Conservation (phyloP, 768 basidiomycete species). For the Pleurotus salmoneostramineus region DNA sequence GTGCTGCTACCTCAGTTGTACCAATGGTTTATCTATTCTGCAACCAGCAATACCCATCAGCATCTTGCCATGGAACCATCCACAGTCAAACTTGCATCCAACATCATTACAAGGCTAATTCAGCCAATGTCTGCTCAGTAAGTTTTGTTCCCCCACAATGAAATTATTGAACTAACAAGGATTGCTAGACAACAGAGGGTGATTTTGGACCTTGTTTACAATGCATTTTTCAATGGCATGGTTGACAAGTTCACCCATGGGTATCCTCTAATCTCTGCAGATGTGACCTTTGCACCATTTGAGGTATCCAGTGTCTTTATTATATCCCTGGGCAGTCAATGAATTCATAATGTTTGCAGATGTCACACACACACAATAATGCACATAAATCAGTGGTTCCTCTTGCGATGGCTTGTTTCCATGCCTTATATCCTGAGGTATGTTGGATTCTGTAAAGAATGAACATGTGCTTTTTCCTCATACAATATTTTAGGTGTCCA, state of each 20-base stretch:
- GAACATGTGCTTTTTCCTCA: not conserved
- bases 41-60: constrained; percentile 23
- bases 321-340: not conserved
- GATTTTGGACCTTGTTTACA: constrained; percentile 47
- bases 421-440: constrained; percentile 68
- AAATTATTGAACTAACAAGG: constrained; percentile 1
- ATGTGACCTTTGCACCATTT: constrained; percentile 43
- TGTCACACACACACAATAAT: constrained; percentile 35
- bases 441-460: constrained; percentile 10
- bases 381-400: constrained; percentile 60
- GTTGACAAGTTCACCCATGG: constrained; percentile 51
- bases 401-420: constrained; percentile 62
- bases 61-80: constrained; percentile 37
- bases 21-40: constrained; percentile 50
- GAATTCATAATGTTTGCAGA: constrained; percentile 11
- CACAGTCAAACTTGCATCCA: constrained; percentile 57
- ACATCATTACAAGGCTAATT: constrained; percentile 64
- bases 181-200: constrained; percentile 57
- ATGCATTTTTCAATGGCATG: constrained; percentile 53
- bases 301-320: constrained; percentile 30
- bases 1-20: constrained; percentile 69
- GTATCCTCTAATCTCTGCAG: constrained; percentile 42
- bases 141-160: constrained; percentile 26
- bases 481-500: constrained; percentile 28
- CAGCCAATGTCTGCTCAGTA: constrained; percentile 64